A percentile compares a stretch with the other conserved stretches of the same genome.
Evolutionary conservation across 306 rosid genomes (phyloP).

Genomic region (Lablab purpureus): DNA sequence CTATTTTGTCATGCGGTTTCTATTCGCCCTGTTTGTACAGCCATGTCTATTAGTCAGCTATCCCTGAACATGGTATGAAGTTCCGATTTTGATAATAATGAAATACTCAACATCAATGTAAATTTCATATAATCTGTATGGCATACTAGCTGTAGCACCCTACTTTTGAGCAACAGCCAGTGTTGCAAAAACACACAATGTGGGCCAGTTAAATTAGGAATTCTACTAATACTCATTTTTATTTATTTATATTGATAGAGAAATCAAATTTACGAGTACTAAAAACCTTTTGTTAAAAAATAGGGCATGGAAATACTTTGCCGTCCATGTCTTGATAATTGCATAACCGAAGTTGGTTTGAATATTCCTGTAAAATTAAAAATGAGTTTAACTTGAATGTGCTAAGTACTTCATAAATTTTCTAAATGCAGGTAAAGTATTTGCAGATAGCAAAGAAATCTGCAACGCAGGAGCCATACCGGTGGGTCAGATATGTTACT

Average conservation of each 20-base stretch:
- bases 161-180: neutral
- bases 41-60: conserved; percentile 27
- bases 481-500: conserved; percentile 92
- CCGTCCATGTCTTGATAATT: conserved; percentile 69
- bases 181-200: neutral
- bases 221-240: conserved; percentile 16
- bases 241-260: conserved; percentile 25
- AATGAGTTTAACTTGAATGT: neutral
- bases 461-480: conserved; percentile 71
- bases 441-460: conserved; percentile 87
- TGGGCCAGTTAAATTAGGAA: conserved; percentile 28
- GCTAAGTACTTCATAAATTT: conserved; percentile 29
- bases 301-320: conserved; percentile 62
- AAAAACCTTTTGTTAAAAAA: conserved; percentile 60
- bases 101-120: conserved; percentile 12
- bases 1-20: conserved; percentile 17
- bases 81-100: conserved; percentile 14
- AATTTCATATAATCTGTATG: conserved; percentile 31
- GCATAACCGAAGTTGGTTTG: conserved; percentile 49
- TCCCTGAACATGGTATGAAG: neutral
- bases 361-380: neutral
- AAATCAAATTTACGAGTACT: conserved; percentile 17
- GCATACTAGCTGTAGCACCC: conserved; percentile 1
- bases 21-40: conserved; percentile 6
- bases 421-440: conserved; percentile 75